A percentile compares a stretch with the other conserved stretches of the same genome.
Conservation (phyloP, 2,329 filamentous ascomycete species). For the Coniochaeta sp. region DNA sequence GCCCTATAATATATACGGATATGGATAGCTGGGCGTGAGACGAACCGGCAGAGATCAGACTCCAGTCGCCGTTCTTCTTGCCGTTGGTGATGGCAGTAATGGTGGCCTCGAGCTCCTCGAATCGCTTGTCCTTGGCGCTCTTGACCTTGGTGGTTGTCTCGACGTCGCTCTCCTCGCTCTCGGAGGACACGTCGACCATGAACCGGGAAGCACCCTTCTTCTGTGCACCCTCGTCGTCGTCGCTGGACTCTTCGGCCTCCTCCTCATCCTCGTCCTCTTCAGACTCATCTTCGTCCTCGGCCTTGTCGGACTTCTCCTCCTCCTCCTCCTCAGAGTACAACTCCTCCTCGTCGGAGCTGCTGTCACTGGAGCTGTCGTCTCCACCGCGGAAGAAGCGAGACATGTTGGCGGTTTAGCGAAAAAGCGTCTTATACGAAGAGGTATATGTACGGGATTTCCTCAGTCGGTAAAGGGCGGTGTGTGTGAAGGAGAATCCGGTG, state of each 20-base stretch:
- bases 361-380: conserved; percentile 89
- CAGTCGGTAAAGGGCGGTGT: background rate
- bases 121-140: conserved; percentile 95
- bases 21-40: background rate
- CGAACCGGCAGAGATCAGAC: conserved; percentile 77
- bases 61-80: conserved; percentile 97
- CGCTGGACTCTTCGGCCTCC: conserved; percentile 49
- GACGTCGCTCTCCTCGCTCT: conserved; percentile 78
- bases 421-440: background rate
- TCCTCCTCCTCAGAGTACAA: conserved; percentile 74
- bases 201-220: conserved; percentile 73
- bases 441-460: background rate
- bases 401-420: conserved; percentile 46
- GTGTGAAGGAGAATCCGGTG: background rate
- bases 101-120: conserved; percentile 86
- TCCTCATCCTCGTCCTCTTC: conserved; percentile 42
- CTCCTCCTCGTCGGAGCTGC: conserved; percentile 92
- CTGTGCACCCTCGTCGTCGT: conserved; percentile 54
- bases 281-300: conserved; percentile 45
- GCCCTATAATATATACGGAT: background rate
- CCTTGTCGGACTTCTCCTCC: conserved; percentile 45
- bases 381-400: conserved; percentile 96
- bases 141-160: conserved; percentile 83
- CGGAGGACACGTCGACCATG: conserved; percentile 65
- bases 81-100: conserved; percentile 93